phyloP scores from a whole-genome alignment of 2,329 filamentous ascomycete species.

The Microdochium trichocladiopsis region DNA sequence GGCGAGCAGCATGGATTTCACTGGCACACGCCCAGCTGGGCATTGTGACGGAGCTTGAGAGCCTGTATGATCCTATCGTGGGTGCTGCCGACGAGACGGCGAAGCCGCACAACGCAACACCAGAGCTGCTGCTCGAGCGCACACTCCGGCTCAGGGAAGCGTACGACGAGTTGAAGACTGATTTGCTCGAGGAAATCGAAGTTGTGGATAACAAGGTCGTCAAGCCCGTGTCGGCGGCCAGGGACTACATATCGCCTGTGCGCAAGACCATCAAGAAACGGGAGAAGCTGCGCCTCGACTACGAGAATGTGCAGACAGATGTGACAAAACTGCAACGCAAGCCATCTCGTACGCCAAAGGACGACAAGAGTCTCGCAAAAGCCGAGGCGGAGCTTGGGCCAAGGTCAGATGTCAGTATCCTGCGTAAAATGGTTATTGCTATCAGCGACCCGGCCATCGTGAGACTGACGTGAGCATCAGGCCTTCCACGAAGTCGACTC shows the following conservation, averaged over 20 bases:
- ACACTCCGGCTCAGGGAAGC: conserved; percentile 57
- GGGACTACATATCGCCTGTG: conserved; percentile 61
- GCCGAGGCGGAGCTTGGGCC: conserved; percentile 62
- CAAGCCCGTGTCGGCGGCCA: conserved; percentile 61
- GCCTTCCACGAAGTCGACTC: conserved; percentile 72
- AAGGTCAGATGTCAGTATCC: conserved; percentile 49
- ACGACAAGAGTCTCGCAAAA: conserved; percentile 64
- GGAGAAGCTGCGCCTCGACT: conserved; percentile 76
- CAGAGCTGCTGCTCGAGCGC: conserved; percentile 54
- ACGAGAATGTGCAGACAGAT: conserved; percentile 68
- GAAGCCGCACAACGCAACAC: conserved; percentile 52
- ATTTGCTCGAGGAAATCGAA: conserved; percentile 63
- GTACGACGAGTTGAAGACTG: conserved; percentile 64
- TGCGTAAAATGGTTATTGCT: too few relatives aligned
- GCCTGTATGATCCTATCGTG: conserved; percentile 70
- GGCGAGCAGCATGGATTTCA: conserved; percentile 72
- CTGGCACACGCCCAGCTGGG: conserved; percentile 64
- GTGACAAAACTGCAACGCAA: conserved; percentile 66
- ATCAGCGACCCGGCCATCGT: too few relatives aligned
- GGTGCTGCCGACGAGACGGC: conserved; percentile 52
- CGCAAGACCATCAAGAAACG: conserved; percentile 81
- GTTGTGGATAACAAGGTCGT: conserved; percentile 66
- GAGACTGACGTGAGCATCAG: conserved; percentile 24
- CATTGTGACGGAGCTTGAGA: conserved; percentile 60
- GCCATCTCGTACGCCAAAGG: conserved; percentile 61